phyloP scores from a whole-genome alignment of 2,329 filamentous ascomycete genomes.

The Ascochyta clinopodiicola region DNA sequence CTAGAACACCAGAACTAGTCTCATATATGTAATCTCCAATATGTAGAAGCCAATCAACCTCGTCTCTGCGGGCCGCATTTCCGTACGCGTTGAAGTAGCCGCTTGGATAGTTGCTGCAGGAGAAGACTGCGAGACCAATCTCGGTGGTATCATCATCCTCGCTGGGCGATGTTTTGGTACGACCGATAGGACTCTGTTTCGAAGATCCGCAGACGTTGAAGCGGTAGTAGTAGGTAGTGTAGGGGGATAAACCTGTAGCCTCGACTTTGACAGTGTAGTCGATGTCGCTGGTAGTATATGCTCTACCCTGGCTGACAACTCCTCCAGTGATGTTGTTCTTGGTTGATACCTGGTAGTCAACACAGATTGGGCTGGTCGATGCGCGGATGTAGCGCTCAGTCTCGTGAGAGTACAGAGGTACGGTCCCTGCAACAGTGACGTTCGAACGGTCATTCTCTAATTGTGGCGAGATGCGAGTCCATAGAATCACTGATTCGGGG shows the following conservation, averaged over 20 bases:
- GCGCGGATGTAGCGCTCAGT: constrained; percentile 60
- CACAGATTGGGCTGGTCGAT: constrained; percentile 69
- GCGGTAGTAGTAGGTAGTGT: constrained; percentile 73
- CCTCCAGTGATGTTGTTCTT: constrained; percentile 54
- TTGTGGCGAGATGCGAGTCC: constrained; percentile 47
- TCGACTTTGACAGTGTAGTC: constrained; percentile 79
- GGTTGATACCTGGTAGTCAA: constrained; percentile 67
- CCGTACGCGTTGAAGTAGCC: constrained; percentile 59
- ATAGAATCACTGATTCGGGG: constrained; percentile 46
- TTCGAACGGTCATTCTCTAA: constrained; percentile 52
- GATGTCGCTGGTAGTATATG: constrained; percentile 74
- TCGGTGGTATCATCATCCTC: constrained; percentile 62
- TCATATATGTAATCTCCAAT: constrained; percentile 56
- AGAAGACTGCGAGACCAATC: constrained; percentile 72
- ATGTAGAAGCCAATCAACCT: constrained; percentile 51
- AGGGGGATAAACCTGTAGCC: constrained; percentile 66
- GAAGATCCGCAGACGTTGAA: constrained; percentile 71
- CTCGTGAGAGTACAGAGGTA: constrained; percentile 61
- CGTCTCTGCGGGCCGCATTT: constrained; percentile 49
- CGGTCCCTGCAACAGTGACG: constrained; percentile 63
- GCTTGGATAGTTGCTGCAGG: constrained; percentile 64
- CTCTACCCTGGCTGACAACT: constrained; percentile 63
- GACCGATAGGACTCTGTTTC: constrained; percentile 67
- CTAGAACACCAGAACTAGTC: constrained; percentile 8
- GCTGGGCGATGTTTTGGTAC: constrained; percentile 72